phyloP scores from a whole-genome alignment of 495 filamentous ascomycete genomes.

The Chaetomium tenue region DNA sequence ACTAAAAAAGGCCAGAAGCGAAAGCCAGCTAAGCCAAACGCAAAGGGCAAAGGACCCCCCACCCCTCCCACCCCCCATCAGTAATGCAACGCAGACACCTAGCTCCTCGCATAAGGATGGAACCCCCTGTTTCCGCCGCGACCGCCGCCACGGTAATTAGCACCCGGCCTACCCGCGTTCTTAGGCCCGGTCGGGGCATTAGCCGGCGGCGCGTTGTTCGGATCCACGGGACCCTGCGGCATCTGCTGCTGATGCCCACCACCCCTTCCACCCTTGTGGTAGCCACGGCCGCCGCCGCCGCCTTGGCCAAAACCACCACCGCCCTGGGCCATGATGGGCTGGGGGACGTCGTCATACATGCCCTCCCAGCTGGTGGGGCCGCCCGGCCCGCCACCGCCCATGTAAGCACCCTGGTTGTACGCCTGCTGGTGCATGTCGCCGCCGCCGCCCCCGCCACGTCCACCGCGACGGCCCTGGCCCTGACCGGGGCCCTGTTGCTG shows the following conservation, averaged over 20 bases:
- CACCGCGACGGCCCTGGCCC: conserved; percentile 37
- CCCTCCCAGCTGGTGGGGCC: conserved; percentile 88
- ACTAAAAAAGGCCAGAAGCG: background rate
- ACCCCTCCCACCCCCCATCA: background rate
- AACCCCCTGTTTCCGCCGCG: conserved; percentile 70
- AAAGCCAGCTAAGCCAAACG: background rate
- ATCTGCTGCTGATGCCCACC: conserved; percentile 32
- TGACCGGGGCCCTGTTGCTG: conserved; percentile 49
- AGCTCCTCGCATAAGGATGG: conserved; percentile 67
- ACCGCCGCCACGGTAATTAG: conserved; percentile 94
- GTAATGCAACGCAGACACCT: background rate
- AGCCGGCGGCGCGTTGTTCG: conserved; percentile 69
- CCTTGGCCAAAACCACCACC: conserved; percentile 53
- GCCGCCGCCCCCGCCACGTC: conserved; percentile 36
- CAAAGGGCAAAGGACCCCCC: conserved; percentile 3
- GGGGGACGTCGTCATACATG: conserved; percentile 98
- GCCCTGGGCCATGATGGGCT: conserved; percentile 66
- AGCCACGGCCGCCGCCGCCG: conserved; percentile 53
- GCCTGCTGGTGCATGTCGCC: conserved; percentile 34
- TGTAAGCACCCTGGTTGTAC: conserved; percentile 38
- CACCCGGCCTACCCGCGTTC: conserved; percentile 89
- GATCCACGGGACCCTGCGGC: conserved; percentile 36
- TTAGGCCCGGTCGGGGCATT: conserved; percentile 96
- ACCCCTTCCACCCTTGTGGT: conserved; percentile 38
- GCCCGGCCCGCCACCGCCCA: conserved; percentile 30